These are phyloP conservation scores for Musa itinerans DNA, from an alignment of 176 grass and related monocot genomes.

Conservation along the genomic window DNA sequence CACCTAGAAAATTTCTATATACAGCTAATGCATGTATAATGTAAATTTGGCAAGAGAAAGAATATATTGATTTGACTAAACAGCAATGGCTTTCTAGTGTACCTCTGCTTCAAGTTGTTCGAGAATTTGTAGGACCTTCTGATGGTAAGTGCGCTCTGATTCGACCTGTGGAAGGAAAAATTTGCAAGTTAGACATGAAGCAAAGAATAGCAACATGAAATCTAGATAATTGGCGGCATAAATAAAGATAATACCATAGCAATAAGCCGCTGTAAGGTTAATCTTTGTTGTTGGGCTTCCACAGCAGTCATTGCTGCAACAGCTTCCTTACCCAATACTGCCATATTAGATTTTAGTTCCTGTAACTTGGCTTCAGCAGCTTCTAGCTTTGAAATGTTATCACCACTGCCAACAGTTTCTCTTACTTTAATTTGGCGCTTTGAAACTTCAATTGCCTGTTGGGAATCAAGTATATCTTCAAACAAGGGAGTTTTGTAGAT, in stretches of 20 bases:
- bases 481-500: neutral
- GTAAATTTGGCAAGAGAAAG: neutral
- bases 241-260: conserved; percentile 48
- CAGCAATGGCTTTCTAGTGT: conserved; percentile 10
- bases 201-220: neutral
- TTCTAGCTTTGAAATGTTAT: conserved; percentile 80
- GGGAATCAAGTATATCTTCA: neutral
- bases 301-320: conserved; percentile 85
- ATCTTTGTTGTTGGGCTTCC: conserved; percentile 89
- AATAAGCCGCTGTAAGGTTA: conserved; percentile 83
- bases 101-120: conserved; percentile 96
- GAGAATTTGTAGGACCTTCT: conserved; percentile 81
- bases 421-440: conserved; percentile 88
- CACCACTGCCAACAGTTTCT: conserved; percentile 65
- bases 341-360: conserved; percentile 96
- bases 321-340: conserved; percentile 74
- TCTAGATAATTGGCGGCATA: neutral
- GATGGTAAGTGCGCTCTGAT: conserved; percentile 82
- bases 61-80: neutral
- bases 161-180: conserved; percentile 50
- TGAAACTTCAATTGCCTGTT: conserved; percentile 87
- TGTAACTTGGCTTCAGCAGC: conserved; percentile 63
- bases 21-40: neutral
- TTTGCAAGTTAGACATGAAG: neutral
- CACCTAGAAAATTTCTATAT: neutral